Conservation (phyloP, 176 grass and related monocot species). For the Phragmites australis region DNA sequence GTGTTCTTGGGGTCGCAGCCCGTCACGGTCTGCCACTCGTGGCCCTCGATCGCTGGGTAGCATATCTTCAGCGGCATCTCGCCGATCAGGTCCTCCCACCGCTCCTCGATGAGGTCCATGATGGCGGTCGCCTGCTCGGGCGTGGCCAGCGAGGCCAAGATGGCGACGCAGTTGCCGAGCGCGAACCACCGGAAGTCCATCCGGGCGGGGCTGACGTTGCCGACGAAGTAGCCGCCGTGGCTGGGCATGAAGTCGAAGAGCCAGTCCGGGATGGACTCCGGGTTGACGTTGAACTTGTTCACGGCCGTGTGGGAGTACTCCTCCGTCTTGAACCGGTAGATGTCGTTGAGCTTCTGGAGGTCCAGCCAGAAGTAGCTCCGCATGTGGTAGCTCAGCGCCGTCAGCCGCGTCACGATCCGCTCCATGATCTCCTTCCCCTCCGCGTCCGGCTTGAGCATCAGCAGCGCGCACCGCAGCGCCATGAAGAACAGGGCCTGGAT, state of each 20-base stretch:
- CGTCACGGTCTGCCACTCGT: conserved; percentile 84
- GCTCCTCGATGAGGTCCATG: conserved; percentile 92
- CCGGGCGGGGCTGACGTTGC: conserved; percentile 86
- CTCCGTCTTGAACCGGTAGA: conserved; percentile 89
- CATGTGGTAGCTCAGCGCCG: conserved; percentile 94
- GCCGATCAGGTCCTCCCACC: conserved; percentile 86
- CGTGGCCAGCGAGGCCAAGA: conserved; percentile 82
- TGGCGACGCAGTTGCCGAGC: conserved; percentile 81
- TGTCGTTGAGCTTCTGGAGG: conserved; percentile 80
- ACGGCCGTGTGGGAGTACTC: conserved; percentile 99
- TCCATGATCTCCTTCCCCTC: conserved; percentile 82
- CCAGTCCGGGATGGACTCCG: conserved; percentile 97
- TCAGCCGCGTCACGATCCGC: conserved; percentile 68
- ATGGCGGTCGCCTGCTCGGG: conserved; percentile 80
- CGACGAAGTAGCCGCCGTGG: conserved; percentile 85
- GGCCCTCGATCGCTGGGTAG: conserved; percentile 71
- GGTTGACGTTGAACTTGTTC: conserved; percentile 98
- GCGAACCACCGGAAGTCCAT: conserved; percentile 99
- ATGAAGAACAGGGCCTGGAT: conserved; percentile 96
- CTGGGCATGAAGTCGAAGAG: conserved; percentile 90
- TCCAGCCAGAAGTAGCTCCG: conserved; percentile 93
- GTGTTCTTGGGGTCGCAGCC: conserved; percentile 95
- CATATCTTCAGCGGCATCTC: conserved; percentile 96
- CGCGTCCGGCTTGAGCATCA: conserved; percentile 65
- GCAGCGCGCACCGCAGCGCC: conserved; percentile 73